Base-by-base conservation (phyloP, 345 rosid genomes). In the Euphorbia tirucalli region DNA sequence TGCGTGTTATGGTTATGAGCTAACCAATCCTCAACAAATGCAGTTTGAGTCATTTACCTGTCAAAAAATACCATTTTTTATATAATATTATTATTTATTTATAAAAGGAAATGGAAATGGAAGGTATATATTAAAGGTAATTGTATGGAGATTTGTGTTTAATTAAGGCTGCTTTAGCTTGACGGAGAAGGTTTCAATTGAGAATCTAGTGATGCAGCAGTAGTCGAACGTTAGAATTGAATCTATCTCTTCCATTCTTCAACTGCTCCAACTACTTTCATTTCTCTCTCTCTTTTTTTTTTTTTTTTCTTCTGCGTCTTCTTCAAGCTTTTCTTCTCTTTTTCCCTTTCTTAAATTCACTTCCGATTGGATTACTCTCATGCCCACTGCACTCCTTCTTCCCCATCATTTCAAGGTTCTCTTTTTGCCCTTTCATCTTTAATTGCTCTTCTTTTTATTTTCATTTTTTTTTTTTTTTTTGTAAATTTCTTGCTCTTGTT, bases 181-280 rank as follows among this genome's bases (percentile, higher is more conserved):
- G 61, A 72, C 62, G 75, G 61, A 9, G 62, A 72, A 71, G 74
- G 46, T 25, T 49, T 11, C 24, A 64, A 43, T 44, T 35, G 3
- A 35, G 39, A 35, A 3, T 35, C 39, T 35, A n/a, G n/a, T n/a
- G n/a, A 7, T 35, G 39, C 7, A 35, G 39, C 27, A 56, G 37
- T 7, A 46, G 39, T 65, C 13, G 41, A 66, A 66, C 70, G 70
- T 66, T 66, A 66, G 58, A 30, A 66, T 30, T 18, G 37, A 46
- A 27, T 15, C 5, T 28, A 0, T 24, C 11, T 55, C 22, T 69
- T 39, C 21, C 15, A 69, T 22, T 56, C 72, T 55, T 35, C 22
- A 50, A 44, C 69, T 43, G 69, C 58, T 66, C 5, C 69, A 65
- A 7, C 70, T 11, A 66, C 41, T 66, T 46, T 65, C 25, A n/a